phyloP scores from a whole-genome alignment of 768 basidiomycete species.

The Gautieria morchelliformis region DNA sequence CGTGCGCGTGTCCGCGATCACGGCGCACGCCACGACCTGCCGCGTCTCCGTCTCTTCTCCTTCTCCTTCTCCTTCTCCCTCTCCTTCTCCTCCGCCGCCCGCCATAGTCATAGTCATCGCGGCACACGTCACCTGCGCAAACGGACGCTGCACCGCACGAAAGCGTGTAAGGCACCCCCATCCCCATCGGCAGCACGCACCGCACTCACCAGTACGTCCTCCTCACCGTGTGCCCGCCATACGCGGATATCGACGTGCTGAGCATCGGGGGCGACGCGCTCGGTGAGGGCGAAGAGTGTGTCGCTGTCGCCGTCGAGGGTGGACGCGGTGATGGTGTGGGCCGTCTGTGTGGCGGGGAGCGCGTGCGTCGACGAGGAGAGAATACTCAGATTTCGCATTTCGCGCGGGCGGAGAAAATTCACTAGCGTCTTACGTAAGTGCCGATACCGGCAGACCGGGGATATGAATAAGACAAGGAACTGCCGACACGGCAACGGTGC shows the following conservation, averaged over 20 bases:
- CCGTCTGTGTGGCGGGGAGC: too few relatives aligned
- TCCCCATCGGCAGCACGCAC: neutral
- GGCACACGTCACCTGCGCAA: neutral
- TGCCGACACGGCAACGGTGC: too few relatives aligned
- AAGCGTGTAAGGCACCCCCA: constrained; percentile 6
- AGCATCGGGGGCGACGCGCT: constrained; percentile 34
- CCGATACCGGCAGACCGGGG: too few relatives aligned
- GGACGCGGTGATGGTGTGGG: constrained; percentile 12
- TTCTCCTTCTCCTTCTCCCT: constrained; percentile 10
- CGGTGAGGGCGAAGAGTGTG: constrained; percentile 48
- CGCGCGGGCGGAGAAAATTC: too few relatives aligned
- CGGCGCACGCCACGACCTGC: constrained; percentile 55
- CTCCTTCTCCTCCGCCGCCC: too few relatives aligned
- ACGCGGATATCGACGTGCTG: constrained; percentile 43
- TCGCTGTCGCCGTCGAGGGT: constrained; percentile 59
- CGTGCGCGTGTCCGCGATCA: constrained; percentile 61
- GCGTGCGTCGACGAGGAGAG: too few relatives aligned
- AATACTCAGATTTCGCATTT: too few relatives aligned
- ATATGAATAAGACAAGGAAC: too few relatives aligned
- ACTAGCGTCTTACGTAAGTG: too few relatives aligned
- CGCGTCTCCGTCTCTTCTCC: constrained; percentile 14
- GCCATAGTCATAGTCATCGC: too few relatives aligned
- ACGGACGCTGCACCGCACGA: neutral
- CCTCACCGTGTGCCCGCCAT: constrained; percentile 38
- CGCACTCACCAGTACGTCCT: constrained; percentile 10